These are phyloP conservation scores for Camelina neglecta DNA, from an alignment of 345 rosid genomes.

Conservation along the genomic window DNA sequence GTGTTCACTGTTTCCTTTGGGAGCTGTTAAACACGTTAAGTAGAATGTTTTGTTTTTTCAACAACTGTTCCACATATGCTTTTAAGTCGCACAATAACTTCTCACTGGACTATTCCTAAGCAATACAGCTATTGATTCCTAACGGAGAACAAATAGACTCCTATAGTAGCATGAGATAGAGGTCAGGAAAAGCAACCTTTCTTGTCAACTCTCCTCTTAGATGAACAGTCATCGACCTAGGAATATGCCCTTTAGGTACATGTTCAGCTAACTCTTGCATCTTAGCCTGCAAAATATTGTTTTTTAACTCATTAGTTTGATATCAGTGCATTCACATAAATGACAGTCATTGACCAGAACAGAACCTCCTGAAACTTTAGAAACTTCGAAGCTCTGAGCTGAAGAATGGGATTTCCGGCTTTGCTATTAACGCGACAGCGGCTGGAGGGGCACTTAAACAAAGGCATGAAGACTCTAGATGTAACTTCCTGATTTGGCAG, in stretches of 20 bases:
- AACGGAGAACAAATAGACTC: constrained; percentile 13
- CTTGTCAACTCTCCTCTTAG: constrained; percentile 97
- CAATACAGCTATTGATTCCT: background rate
- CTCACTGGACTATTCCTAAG: background rate
- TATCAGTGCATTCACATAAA: constrained; percentile 25
- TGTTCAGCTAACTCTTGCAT: constrained; percentile 99
- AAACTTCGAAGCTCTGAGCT: constrained; percentile 97
- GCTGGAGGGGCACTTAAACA: constrained; percentile 81
- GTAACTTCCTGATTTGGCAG: constrained; percentile 76
- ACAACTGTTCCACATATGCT: constrained; percentile 3
- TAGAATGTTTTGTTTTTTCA: background rate
- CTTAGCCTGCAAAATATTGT: constrained; percentile 73
- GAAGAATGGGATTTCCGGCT: constrained; percentile 91
- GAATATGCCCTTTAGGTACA: constrained; percentile 98
- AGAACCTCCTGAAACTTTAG: constrained; percentile 95
- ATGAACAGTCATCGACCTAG: constrained; percentile 94
- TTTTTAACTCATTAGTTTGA: background rate
- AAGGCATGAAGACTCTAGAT: constrained; percentile 92
- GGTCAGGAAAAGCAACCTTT: constrained; percentile 62
- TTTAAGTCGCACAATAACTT: background rate
- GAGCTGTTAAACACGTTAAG: background rate
- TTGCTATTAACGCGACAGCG: constrained; percentile 68
- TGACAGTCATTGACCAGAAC: constrained; percentile 4
- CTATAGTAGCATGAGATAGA: constrained; percentile 18
- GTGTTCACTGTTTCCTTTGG: background rate